A percentile compares a stretch with the other conserved stretches of the same genome.
Evolutionary conservation across 2,329 filamentous ascomycete species (phyloP).

Genomic region (Phyllosticta citribraziliensis): DNA sequence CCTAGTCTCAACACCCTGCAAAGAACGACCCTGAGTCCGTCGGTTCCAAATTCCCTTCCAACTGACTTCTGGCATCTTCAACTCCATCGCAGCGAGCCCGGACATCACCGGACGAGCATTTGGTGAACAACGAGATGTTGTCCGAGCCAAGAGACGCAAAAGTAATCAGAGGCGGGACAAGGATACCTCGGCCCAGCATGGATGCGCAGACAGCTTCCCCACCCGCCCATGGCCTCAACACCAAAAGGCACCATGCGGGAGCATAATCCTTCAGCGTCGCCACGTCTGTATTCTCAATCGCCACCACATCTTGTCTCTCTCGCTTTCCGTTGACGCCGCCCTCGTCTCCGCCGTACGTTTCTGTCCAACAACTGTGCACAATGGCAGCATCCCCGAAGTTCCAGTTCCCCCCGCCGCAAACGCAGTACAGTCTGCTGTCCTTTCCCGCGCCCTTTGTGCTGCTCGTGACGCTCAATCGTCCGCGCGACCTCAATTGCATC

Average conservation of each 20-base stretch:
- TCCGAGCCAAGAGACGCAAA: not conserved
- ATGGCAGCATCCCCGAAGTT: not conserved
- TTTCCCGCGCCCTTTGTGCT: constrained; percentile 8
- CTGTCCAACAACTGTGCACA: not conserved
- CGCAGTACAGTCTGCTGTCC: constrained; percentile 8
- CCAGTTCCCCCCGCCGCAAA: constrained; percentile 17
- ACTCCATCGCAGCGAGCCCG: too few relatives aligned
- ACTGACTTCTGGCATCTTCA: too few relatives aligned
- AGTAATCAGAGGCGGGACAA: not conserved
- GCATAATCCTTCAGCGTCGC: not conserved
- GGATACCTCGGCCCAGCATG: not conserved
- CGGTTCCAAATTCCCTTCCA: too few relatives aligned
- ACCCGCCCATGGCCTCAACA: not conserved
- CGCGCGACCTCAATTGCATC: constrained; percentile 15
- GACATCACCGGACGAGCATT: not conserved
- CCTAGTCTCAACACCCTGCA: too few relatives aligned
- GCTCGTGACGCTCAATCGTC: constrained; percentile 13
- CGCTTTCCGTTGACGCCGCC: not conserved
- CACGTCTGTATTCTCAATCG: not conserved
- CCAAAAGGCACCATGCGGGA: not conserved
- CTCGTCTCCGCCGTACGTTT: not conserved
- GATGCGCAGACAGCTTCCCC: not conserved
- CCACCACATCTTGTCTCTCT: not conserved
- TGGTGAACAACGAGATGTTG: not conserved
- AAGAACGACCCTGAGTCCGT: too few relatives aligned